Conservation (phyloP, 1,139 yeast species). For the Sugiyamaella japonica region DNA sequence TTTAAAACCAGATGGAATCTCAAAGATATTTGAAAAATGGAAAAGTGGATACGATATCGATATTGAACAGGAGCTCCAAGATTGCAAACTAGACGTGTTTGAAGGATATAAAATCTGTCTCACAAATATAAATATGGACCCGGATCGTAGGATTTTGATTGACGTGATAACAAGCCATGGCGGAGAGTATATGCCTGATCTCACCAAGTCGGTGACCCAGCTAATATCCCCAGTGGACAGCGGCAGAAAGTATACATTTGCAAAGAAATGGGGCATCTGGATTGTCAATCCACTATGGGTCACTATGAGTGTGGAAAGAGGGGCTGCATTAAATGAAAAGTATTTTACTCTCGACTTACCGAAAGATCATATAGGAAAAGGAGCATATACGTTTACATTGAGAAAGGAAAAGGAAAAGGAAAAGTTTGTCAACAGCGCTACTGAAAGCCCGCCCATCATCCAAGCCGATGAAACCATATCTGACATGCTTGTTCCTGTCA, state of each 20-base stretch:
- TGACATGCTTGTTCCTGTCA: conserved; percentile 10
- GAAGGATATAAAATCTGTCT: conserved; percentile 51
- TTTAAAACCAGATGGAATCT: conserved; percentile 50
- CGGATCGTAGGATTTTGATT: conserved; percentile 42
- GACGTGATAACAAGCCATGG: conserved; percentile 52
- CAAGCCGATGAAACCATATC: neutral
- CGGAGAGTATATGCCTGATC: conserved; percentile 58
- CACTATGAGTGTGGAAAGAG: conserved; percentile 59
- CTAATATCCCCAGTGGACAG: conserved; percentile 48
- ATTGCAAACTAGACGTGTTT: conserved; percentile 47
- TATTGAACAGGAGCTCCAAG: conserved; percentile 33
- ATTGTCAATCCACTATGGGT: conserved; percentile 78
- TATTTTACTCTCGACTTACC: conserved; percentile 47
- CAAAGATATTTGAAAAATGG: conserved; percentile 54
- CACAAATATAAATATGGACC: conserved; percentile 46
- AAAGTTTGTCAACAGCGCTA: neutral
- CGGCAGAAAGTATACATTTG: conserved; percentile 66
- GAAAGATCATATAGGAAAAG: conserved; percentile 44
- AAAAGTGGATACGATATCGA: conserved; percentile 48
- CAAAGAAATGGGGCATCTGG: conserved; percentile 66
- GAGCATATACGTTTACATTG: conserved; percentile 50
- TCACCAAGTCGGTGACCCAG: conserved; percentile 53
- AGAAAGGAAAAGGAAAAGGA: conserved; percentile 34
- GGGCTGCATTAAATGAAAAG: conserved; percentile 55
- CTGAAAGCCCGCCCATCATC: neutral